Evolutionary conservation across 2,329 filamentous ascomycete species (phyloP).

Genomic region (Stagonosporopsis chrysanthemi): DNA sequence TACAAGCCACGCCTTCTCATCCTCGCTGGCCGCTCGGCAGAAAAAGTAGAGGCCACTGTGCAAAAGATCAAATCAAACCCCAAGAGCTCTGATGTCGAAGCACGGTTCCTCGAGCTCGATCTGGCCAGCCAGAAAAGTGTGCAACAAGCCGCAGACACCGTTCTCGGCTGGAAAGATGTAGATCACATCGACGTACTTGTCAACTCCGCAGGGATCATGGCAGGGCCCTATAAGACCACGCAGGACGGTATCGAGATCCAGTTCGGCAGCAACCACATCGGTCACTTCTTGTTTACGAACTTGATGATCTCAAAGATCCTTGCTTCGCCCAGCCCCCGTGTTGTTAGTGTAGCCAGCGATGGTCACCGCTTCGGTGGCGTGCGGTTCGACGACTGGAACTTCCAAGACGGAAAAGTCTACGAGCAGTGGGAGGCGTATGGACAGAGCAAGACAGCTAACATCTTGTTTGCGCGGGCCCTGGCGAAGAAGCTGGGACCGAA

Average conservation of each 20-base stretch:
- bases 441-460: constrained; percentile 62
- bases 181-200: constrained; percentile 53
- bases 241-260: constrained; percentile 50
- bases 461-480: constrained; percentile 42
- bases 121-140: constrained; percentile 48
- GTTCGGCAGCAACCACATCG: constrained; percentile 59
- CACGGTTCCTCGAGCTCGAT: constrained; percentile 45
- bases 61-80: constrained; percentile 43
- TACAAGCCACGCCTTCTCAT: constrained; percentile 39
- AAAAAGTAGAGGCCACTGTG: constrained; percentile 52
- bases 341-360: constrained; percentile 54
- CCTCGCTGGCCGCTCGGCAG: constrained; percentile 52
- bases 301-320: constrained; percentile 55
- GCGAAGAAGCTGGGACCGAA: constrained; percentile 31
- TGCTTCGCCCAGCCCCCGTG: constrained; percentile 40
- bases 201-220: constrained; percentile 52
- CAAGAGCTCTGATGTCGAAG: constrained; percentile 44
- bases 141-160: constrained; percentile 44
- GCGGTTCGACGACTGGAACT: constrained; percentile 55
- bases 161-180: constrained; percentile 37
- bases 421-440: constrained; percentile 57
- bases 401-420: constrained; percentile 52
- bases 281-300: constrained; percentile 57
- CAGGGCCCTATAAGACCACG: constrained; percentile 33
- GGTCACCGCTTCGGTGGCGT: constrained; percentile 52